phyloP scores from a whole-genome alignment of 2,329 filamentous ascomycete species.

The Tolypocladium pustulatum region DNA sequence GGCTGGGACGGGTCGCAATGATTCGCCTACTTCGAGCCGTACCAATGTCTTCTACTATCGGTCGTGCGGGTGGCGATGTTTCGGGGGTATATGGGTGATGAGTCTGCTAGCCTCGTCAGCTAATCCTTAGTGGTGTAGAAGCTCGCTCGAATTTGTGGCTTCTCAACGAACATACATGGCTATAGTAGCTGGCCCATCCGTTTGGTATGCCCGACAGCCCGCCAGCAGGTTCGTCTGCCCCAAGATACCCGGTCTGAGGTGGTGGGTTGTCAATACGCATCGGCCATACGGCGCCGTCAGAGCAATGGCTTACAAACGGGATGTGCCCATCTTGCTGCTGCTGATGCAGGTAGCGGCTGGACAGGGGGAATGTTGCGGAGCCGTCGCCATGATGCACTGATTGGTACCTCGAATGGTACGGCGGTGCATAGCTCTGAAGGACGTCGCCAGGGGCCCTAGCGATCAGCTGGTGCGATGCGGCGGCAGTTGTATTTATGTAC shows the following conservation, averaged over 20 bases:
- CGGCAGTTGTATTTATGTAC: not conserved
- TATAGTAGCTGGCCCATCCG: not conserved
- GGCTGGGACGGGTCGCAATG: slow-evolving; percentile 11
- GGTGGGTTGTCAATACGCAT: not conserved
- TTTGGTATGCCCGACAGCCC: not conserved
- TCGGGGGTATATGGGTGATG: slow-evolving; percentile 30
- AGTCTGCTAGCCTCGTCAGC: slow-evolving; percentile 6
- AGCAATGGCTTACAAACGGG: not conserved
- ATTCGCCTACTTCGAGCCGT: slow-evolving; percentile 26
- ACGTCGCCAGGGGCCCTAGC: not conserved
- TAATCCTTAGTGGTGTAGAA: not conserved
- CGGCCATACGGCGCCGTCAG: not conserved
- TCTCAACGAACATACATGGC: not conserved
- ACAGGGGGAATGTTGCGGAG: not conserved
- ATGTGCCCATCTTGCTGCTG: not conserved
- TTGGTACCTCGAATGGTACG: not conserved
- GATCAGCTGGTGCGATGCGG: not conserved
- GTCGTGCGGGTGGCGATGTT: slow-evolving; percentile 35
- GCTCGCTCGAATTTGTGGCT: too few relatives aligned
- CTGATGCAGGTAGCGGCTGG: not conserved
- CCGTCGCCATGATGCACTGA: not conserved
- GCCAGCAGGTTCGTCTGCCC: not conserved
- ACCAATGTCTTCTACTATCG: slow-evolving; percentile 13
- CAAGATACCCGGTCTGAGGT: not conserved
- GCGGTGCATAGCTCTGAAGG: not conserved